These are phyloP conservation scores for Vaccinium myrtillus DNA, from an alignment of 148 eudicot genomes.

Conservation along the genomic window DNA sequence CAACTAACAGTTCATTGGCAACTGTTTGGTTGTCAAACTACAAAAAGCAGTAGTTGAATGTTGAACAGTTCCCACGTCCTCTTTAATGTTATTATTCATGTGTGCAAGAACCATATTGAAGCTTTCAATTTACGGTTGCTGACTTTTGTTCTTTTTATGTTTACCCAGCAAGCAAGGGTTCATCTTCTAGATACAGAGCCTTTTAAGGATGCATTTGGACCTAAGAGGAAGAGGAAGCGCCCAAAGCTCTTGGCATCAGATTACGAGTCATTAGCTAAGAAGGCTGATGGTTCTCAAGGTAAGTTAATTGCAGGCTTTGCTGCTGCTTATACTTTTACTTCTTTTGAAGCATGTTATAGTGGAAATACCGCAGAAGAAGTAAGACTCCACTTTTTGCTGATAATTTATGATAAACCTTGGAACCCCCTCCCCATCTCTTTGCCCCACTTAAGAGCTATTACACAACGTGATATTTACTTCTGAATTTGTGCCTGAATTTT, in stretches of 20 bases:
- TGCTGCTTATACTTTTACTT: not conserved
- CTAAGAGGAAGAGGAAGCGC: constrained; percentile 73
- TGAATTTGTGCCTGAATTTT: constrained; percentile 7
- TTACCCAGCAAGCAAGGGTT: constrained; percentile 65
- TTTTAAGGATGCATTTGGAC: constrained; percentile 81
- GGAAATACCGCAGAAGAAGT: not conserved
- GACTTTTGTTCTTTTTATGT: constrained; percentile 15
- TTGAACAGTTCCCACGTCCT: not conserved
- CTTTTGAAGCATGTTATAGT: not conserved
- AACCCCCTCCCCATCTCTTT: not conserved
- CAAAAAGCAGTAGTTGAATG: not conserved
- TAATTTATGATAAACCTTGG: not conserved
- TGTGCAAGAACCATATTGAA: not conserved
- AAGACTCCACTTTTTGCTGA: not conserved
- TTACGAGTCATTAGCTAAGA: constrained; percentile 66
- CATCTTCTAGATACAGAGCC: constrained; percentile 88
- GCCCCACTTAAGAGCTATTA: not conserved
- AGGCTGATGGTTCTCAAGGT: constrained; percentile 84
- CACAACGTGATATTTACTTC: not conserved
- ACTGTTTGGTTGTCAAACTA: not conserved
- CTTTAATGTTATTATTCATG: not conserved
- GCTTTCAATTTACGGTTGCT: not conserved
- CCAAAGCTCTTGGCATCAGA: constrained; percentile 65
- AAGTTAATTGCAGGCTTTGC: constrained; percentile 14
- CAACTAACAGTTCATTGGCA: not conserved